Base-by-base conservation (phyloP, 495 filamentous ascomycete species). In the Xylaria grammica region DNA sequence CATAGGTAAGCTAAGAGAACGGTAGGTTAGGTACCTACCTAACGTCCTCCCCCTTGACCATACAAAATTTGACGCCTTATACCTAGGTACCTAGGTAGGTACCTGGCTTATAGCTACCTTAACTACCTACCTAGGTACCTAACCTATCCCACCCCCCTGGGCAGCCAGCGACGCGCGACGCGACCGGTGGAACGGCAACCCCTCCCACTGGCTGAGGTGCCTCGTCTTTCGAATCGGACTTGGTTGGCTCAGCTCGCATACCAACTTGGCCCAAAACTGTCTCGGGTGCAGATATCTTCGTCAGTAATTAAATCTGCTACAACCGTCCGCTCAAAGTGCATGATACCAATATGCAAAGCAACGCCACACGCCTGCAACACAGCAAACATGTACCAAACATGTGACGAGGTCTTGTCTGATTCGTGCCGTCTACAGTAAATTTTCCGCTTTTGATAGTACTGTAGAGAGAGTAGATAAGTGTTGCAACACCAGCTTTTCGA, bases 131-230 rank as follows among this genome's bases (percentile, higher is more conserved):
- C n/a, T n/a, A n/a, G n/a, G n/a, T n/a, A n/a, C n/a, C n/a, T n/a
- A n/a, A n/a, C n/a, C n/a, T n/a, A n/a, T n/a, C n/a, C n/a, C n/a
- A n/a, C n/a, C n/a, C n/a, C n/a, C n/a, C n/a, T n/a, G n/a, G n/a
- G n/a, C n/a, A n/a, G n/a, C n/a, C n/a, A n/a, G n/a, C n/a, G 45
- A 27, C 11, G 34, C 57, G 57, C 57, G 57, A 60, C 57, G 57
- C 57, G 57, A 11, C 45, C 30, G 45, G 26, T 24, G 20, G 29
- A 60, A 1, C 34, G 17, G 2, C 22, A 20, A 22, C 45, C 9
- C 17, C 45, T 20, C 17, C 45, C 45, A 49, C 7, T n/a, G 45
- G 17, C 45, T n/a, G n/a, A n/a, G n/a, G n/a, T n/a, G n/a, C n/a
- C n/a, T n/a, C 45, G 9, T 49, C 13, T 4, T 49, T 36, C 11